Evolutionary conservation across 2,329 filamentous ascomycete genomes (phyloP).

Genomic region (Pleoardoris graminearum): DNA sequence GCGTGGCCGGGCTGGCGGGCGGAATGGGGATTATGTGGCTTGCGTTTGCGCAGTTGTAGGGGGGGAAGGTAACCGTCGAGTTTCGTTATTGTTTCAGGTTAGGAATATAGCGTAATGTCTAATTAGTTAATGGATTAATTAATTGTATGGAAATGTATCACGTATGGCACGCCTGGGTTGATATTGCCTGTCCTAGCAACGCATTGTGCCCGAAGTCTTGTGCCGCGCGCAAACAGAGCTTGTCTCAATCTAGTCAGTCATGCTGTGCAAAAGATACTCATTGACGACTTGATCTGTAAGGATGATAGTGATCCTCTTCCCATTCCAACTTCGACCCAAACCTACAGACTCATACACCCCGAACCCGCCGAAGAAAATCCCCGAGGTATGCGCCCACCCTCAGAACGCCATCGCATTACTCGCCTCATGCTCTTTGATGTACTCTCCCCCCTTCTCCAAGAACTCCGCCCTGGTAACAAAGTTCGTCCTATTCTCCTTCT

Average conservation of each 20-base stretch:
- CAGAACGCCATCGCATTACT: slow-evolving; percentile 43
- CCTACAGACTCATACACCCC: background rate
- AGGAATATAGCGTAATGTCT: too few relatives aligned
- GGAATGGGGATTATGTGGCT: slow-evolving; percentile 26
- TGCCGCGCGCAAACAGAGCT: too few relatives aligned
- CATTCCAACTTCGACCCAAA: background rate
- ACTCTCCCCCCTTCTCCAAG: slow-evolving; percentile 87
- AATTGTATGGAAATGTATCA: too few relatives aligned
- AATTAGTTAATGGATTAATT: too few relatives aligned
- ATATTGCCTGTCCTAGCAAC: too few relatives aligned
- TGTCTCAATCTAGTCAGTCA: too few relatives aligned
- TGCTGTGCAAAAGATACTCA: background rate
- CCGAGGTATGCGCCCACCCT: background rate
- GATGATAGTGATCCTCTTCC: background rate
- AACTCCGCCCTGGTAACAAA: slow-evolving; percentile 82
- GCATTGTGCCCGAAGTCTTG: too few relatives aligned
- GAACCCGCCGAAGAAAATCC: background rate
- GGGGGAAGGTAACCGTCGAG: background rate
- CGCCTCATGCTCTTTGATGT: slow-evolving; percentile 72
- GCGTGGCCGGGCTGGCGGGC: slow-evolving; percentile 15
- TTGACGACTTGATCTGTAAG: too few relatives aligned
- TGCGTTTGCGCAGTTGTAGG: slow-evolving; percentile 26
- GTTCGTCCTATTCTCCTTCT: slow-evolving; percentile 62
- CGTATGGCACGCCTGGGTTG: too few relatives aligned
- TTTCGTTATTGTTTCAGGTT: background rate